Evolutionary conservation across 176 grass and related monocot species (phyloP).

Genomic region (Musa schizocarpa): DNA sequence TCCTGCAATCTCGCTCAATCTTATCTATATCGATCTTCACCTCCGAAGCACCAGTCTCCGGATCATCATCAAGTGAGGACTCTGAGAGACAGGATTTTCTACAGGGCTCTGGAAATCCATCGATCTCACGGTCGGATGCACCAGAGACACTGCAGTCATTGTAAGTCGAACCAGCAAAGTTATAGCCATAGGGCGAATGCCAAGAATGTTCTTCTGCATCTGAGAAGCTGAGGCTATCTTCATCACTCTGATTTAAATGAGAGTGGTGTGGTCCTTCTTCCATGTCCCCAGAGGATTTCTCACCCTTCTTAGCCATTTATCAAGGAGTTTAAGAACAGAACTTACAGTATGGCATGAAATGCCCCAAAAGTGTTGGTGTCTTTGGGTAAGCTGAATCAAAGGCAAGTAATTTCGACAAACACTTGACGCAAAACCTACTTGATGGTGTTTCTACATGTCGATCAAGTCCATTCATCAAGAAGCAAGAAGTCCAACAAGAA

Average conservation of each 20-base stretch:
- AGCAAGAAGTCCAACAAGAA: no score
- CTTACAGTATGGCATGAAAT: not conserved
- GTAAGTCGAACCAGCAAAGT: conserved; percentile 12
- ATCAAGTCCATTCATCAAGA: no score
- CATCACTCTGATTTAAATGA: not conserved
- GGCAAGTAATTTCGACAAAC: not conserved
- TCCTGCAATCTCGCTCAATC: conserved; percentile 73
- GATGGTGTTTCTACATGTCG: no score
- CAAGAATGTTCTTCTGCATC: conserved; percentile 28
- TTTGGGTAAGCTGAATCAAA: not conserved
- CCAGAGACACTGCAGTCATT: conserved; percentile 9
- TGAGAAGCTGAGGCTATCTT: conserved; percentile 5
- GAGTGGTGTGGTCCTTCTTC: not conserved
- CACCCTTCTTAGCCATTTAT: not conserved
- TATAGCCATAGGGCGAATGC: conserved; percentile 30
- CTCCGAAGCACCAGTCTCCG: conserved; percentile 58
- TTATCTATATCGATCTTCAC: conserved; percentile 52
- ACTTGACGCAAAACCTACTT: not conserved
- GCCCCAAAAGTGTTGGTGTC: not conserved
- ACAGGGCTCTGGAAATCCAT: conserved; percentile 17
- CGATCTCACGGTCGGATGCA: conserved; percentile 7
- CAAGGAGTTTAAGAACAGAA: not conserved
- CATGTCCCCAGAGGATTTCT: conserved; percentile 8
- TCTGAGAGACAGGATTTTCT: conserved; percentile 76
- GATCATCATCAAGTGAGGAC: conserved; percentile 64